Conservation (phyloP, 441 rosid genomes). For the Populus hybrid region DNA sequence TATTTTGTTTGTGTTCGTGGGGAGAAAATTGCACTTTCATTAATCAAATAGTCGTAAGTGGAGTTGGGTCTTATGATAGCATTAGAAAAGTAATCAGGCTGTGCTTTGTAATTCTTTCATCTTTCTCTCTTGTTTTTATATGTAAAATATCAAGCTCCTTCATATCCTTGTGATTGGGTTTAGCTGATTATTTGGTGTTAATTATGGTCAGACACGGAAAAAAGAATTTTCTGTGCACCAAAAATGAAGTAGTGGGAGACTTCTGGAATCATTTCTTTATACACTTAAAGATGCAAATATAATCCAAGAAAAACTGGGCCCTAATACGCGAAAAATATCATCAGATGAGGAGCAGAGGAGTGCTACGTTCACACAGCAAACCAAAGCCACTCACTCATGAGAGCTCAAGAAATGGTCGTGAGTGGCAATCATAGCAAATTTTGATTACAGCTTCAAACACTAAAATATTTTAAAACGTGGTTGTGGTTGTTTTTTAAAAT, state of each 20-base stretch:
- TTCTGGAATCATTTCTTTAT: constrained; percentile 12
- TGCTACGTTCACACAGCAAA: constrained; percentile 15
- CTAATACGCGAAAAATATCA: constrained; percentile 11
- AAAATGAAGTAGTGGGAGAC: constrained; percentile 2
- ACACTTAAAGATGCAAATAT: not conserved
- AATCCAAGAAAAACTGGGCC: constrained; percentile 10
- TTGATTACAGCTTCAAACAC: constrained; percentile 20
- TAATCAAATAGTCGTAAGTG: not conserved
- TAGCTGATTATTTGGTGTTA: not conserved
- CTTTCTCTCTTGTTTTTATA: not conserved
- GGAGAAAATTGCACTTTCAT: not conserved
- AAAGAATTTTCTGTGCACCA: constrained; percentile 1
- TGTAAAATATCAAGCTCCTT: not conserved
- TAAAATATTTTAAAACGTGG: too few relatives aligned
- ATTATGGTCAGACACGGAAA: not conserved
- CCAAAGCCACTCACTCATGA: constrained; percentile 20
- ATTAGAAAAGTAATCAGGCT: not conserved
- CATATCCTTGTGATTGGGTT: not conserved
- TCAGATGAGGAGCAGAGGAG: constrained; percentile 2
- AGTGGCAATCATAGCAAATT: constrained; percentile 29
- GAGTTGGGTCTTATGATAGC: not conserved
- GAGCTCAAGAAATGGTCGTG: constrained; percentile 24
- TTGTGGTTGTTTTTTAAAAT: too few relatives aligned
- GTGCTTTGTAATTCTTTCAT: not conserved
- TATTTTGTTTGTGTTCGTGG: not conserved